Percentiles rank a stretch among this genome's conserved stretches.
Evolutionary conservation across 345 rosid species (phyloP).

Genomic region (Aquilaria yunnanensis): DNA sequence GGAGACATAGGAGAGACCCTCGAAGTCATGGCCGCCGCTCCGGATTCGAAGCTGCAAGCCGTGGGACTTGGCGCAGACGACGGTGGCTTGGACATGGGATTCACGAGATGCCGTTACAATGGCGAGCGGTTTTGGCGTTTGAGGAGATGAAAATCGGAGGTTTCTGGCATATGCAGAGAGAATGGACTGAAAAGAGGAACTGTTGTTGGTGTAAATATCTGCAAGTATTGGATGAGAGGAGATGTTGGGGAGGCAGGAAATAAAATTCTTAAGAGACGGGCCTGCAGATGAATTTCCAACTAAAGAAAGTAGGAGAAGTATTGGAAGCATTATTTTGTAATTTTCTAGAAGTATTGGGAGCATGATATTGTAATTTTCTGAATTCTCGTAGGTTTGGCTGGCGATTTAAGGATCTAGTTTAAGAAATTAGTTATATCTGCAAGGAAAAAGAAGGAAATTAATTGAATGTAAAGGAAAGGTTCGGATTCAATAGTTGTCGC

Average conservation of each 20-base stretch:
- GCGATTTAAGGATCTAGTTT: no score
- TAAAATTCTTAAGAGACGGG: background rate
- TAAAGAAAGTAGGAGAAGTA: background rate
- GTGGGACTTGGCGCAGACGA: conserved; percentile 30
- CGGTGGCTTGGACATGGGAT: conserved; percentile 43
- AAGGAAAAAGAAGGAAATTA: no score
- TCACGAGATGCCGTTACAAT: conserved; percentile 32
- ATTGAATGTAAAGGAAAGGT: no score
- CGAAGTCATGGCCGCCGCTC: conserved; percentile 74
- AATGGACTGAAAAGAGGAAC: conserved; percentile 9
- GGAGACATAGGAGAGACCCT: conserved; percentile 46
- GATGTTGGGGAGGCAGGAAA: conserved; percentile 17
- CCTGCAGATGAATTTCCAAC: background rate
- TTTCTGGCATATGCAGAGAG: conserved; percentile 31
- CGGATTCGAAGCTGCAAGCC: conserved; percentile 40
- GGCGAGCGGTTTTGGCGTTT: conserved; percentile 35
- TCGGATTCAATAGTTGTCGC: no score
- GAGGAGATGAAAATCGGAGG: conserved; percentile 23
- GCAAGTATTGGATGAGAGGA: background rate
- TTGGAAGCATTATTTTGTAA: background rate
- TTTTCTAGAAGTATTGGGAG: no score
- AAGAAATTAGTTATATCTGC: no score
- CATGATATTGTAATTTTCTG: no score
- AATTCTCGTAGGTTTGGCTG: no score
- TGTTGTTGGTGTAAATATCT: background rate